A percentile compares a stretch with the other conserved stretches of the same genome.
Conservation (phyloP, 2,329 filamentous ascomycete genomes). For the Beauveria caledonica region DNA sequence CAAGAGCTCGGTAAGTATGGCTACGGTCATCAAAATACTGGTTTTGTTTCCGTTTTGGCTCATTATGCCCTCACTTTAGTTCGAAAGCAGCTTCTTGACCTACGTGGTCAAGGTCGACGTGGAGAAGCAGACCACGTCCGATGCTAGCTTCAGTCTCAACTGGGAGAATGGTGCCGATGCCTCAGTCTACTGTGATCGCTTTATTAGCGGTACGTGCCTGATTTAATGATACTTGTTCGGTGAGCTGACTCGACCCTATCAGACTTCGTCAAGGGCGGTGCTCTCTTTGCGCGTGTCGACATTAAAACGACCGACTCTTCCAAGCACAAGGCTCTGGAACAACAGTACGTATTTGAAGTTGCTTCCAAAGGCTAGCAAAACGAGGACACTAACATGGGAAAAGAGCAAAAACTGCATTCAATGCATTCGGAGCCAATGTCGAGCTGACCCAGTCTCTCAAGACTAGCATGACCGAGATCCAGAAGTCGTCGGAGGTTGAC, state of each 20-base stretch:
- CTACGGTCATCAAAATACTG: no score
- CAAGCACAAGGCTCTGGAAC: background rate
- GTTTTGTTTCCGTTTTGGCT: no score
- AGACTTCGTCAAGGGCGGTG: background rate
- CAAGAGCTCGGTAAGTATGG: background rate
- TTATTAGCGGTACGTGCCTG: background rate
- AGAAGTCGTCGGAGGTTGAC: background rate
- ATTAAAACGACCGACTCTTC: background rate
- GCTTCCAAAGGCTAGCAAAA: background rate
- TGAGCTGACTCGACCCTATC: background rate
- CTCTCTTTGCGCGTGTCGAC: background rate
- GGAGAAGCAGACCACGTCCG: background rate
- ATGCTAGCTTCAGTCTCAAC: background rate
- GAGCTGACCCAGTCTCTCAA: background rate
- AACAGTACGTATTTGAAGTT: background rate
- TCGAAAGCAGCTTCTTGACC: background rate
- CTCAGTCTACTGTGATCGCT: background rate
- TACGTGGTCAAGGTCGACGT: background rate
- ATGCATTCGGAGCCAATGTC: background rate
- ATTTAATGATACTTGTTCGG: background rate
- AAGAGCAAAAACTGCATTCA: background rate
- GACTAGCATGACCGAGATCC: background rate
- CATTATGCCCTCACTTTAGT: background rate
- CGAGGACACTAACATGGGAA: background rate
- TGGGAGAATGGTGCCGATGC: background rate